These are phyloP conservation scores for Mytilinidion resinicola DNA, from an alignment of 495 filamentous ascomycete species.

Conservation along the genomic window DNA sequence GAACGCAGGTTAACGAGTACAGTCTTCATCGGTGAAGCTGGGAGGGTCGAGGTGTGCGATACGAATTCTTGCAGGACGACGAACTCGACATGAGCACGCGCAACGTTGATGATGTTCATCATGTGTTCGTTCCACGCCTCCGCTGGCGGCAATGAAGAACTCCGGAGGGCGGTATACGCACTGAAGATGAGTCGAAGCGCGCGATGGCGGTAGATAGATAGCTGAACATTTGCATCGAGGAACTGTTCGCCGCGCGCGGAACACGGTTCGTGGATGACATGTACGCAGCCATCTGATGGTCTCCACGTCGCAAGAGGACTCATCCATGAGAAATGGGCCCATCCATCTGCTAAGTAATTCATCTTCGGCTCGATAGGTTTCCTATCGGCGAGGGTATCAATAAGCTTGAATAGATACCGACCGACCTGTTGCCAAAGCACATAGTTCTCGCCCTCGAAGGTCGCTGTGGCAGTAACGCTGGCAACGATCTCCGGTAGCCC, in stretches of 20 bases:
- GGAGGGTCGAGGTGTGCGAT: conserved; percentile 8
- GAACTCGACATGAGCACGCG: conserved; percentile 13
- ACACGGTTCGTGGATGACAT: neutral
- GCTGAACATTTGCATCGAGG: conserved; percentile 8
- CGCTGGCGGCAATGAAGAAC: neutral
- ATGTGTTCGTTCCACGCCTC: conserved; percentile 18
- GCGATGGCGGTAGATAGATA: conserved; percentile 14
- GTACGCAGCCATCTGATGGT: neutral
- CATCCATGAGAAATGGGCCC: neutral
- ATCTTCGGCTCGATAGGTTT: conserved; percentile 2
- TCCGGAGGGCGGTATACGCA: neutral
- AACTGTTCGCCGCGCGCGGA: conserved; percentile 1
- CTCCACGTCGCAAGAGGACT: neutral
- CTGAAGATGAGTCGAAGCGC: conserved; percentile 3
- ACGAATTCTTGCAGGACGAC: conserved; percentile 6
- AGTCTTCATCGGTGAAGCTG: conserved; percentile 6
- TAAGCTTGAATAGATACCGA: conserved; percentile 13
- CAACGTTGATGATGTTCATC: conserved; percentile 12
- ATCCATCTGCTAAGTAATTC: conserved; percentile 3
- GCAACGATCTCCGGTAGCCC: conserved; percentile 21
- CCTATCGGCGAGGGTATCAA: neutral
- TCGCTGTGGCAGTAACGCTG: conserved; percentile 13
- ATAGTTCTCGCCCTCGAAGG: conserved; percentile 24
- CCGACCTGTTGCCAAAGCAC: conserved; percentile 15
- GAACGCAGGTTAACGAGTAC: conserved; percentile 14